These are phyloP conservation scores for Microthlaspi erraticum DNA, from an alignment of 345 rosid genomes.

Conservation along the genomic window DNA sequence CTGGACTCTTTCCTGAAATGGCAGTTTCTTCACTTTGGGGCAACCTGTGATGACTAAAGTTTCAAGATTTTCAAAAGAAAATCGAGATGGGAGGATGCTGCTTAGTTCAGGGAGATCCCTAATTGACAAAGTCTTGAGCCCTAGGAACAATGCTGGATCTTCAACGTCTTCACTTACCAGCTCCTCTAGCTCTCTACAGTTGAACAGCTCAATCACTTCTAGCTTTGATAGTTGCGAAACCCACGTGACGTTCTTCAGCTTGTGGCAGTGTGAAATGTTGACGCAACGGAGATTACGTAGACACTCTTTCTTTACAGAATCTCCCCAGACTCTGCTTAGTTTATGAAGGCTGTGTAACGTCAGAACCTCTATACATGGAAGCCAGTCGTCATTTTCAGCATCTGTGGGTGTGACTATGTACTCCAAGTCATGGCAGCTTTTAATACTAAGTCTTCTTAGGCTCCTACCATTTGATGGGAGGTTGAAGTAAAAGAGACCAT, in stretches of 20 bases:
- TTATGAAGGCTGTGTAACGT: slow-evolving; percentile 54
- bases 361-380: slow-evolving; percentile 56
- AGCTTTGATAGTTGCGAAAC: slow-evolving; percentile 50
- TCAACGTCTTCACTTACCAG: slow-evolving; percentile 31
- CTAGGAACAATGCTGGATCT: slow-evolving; percentile 44
- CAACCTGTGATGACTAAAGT: slow-evolving; percentile 52
- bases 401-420: slow-evolving; percentile 45
- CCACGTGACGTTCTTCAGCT: slow-evolving; percentile 57
- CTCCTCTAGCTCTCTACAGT: slow-evolving; percentile 57
- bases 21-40: slow-evolving; percentile 50
- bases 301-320: slow-evolving; percentile 39
- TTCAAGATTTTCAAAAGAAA: slow-evolving; percentile 46
- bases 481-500: slow-evolving; percentile 39
- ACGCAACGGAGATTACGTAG: slow-evolving; percentile 51
- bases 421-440: slow-evolving; percentile 50
- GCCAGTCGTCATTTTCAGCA: slow-evolving; percentile 48
- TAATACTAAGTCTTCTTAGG: slow-evolving; percentile 59
- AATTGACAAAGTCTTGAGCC: slow-evolving; percentile 50
- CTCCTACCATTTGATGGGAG: slow-evolving; percentile 47
- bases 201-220: slow-evolving; percentile 49
- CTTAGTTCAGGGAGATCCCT: slow-evolving; percentile 52
- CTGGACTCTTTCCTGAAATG: slow-evolving; percentile 30
- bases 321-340: slow-evolving; percentile 50
- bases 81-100: slow-evolving; percentile 44
- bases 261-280: slow-evolving; percentile 55